Percentiles rank a stretch among this genome's conserved stretches.
Conservation (phyloP, 1,139 yeast genomes). For the Zhuliangozyma parablackwelliae region DNA sequence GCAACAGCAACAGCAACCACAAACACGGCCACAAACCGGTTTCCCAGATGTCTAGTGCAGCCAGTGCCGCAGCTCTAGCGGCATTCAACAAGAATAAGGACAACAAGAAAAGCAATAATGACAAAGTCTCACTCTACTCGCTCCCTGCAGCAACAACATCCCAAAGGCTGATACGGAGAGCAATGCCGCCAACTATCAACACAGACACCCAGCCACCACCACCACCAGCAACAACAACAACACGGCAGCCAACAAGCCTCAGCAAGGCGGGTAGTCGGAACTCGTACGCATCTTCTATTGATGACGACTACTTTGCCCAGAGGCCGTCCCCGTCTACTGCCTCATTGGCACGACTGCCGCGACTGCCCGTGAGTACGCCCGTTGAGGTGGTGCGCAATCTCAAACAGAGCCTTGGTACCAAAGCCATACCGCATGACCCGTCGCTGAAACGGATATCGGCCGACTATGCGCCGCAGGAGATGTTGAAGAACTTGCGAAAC, state of each 20-base stretch:
- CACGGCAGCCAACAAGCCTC: too few species aligned
- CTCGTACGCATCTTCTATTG: too few species aligned
- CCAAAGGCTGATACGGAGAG: constrained; percentile 1
- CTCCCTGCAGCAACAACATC: constrained; percentile 1
- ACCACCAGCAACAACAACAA: too few species aligned
- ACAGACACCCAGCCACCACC: too few species aligned
- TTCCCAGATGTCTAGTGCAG: constrained; percentile 10
- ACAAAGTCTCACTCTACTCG: constrained; percentile 1
- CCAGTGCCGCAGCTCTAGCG: constrained; percentile 33
- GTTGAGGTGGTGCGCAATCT: constrained; percentile 22
- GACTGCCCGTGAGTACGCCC: constrained; percentile 8
- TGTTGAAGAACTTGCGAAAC: constrained; percentile 21
- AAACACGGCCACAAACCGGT: too few species aligned
- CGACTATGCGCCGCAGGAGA: constrained; percentile 23
- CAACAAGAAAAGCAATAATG: not conserved
- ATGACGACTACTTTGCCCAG: too few species aligned
- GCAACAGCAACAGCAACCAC: too few species aligned
- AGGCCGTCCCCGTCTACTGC: too few species aligned
- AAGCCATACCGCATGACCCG: constrained; percentile 15
- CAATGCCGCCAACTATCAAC: not conserved
- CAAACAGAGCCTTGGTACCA: constrained; percentile 20
- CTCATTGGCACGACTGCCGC: constrained; percentile 3
- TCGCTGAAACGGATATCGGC: constrained; percentile 15
- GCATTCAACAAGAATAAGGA: constrained; percentile 22
- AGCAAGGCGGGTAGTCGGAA: too few species aligned